Conservation (phyloP, 1,139 yeast genomes). For the Blastobotrys aristatus region DNA sequence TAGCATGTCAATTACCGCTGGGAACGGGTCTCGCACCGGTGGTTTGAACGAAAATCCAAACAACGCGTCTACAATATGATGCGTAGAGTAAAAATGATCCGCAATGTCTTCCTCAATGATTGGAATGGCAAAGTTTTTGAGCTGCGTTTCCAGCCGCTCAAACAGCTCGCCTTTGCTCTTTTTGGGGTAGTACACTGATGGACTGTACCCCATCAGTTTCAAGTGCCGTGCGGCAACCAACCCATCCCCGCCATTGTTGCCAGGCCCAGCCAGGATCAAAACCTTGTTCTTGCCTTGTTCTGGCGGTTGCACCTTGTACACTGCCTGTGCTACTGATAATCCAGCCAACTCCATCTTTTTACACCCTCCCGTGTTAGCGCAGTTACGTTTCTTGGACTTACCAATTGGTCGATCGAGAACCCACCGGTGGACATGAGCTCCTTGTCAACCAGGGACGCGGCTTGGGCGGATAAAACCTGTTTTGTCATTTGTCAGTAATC, state of each 20-base stretch:
- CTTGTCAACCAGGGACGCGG: slow-evolving; percentile 75
- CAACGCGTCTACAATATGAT: slow-evolving; percentile 67
- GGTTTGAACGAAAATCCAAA: slow-evolving; percentile 94
- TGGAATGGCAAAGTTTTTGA: slow-evolving; percentile 50
- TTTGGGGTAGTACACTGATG: slow-evolving; percentile 49
- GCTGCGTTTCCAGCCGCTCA: slow-evolving; percentile 49
- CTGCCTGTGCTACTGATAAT: slow-evolving; percentile 84
- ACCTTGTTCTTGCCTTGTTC: slow-evolving; percentile 42
- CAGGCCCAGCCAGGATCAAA: slow-evolving; percentile 83
- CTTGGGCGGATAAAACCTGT: slow-evolving; percentile 41
- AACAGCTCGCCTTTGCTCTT: slow-evolving; percentile 35
- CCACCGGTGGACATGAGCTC: slow-evolving; percentile 82
- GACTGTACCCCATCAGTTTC: slow-evolving; percentile 70
- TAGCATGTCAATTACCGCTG: slow-evolving; percentile 49
- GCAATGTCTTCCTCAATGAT: slow-evolving; percentile 37
- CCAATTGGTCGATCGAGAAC: slow-evolving; percentile 82
- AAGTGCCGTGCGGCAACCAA: slow-evolving; percentile 92
- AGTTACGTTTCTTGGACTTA: slow-evolving; percentile 21
- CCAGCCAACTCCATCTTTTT: slow-evolving; percentile 88
- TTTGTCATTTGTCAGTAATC: not conserved
- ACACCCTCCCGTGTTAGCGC: not conserved
- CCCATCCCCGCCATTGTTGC: slow-evolving; percentile 97
- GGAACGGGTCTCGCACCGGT: slow-evolving; percentile 79
- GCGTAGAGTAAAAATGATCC: slow-evolving; percentile 29
- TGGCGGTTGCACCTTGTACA: slow-evolving; percentile 55